Evolutionary conservation across 805 yeast species (phyloP).

Genomic region (Tetrapisispora iriomotensis): DNA sequence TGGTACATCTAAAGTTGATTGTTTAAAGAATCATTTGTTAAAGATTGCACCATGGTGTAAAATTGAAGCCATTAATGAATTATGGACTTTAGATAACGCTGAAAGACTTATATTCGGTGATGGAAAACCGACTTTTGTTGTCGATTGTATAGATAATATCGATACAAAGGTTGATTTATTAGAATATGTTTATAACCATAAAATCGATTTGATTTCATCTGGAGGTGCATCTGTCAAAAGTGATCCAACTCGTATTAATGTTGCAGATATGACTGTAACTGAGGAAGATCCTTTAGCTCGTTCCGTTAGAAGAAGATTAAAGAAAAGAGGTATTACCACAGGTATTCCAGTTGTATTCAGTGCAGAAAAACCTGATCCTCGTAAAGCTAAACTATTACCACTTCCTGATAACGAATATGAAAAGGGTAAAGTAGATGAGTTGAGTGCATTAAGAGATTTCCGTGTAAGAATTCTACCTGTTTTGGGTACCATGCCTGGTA

Average conservation of each 20-base stretch:
- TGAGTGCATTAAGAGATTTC: conserved; percentile 80
- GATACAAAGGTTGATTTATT: conserved; percentile 92
- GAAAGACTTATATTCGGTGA: conserved; percentile 44
- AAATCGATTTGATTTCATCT: conserved; percentile 68
- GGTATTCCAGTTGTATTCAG: conserved; percentile 86
- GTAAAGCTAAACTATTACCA: conserved; percentile 81
- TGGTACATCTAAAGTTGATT: conserved; percentile 81
- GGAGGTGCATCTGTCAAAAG: conserved; percentile 98
- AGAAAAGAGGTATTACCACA: conserved; percentile 61
- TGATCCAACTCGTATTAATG: conserved; percentile 84
- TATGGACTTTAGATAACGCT: conserved; percentile 65
- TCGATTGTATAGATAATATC: conserved; percentile 94
- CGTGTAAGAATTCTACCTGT: conserved; percentile 94
- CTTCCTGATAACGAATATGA: conserved; percentile 69
- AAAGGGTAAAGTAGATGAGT: conserved; percentile 56
- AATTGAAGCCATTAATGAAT: conserved; percentile 64
- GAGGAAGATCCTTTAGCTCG: conserved; percentile 92
- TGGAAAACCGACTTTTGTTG: conserved; percentile 61
- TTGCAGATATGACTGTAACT: conserved; percentile 81
- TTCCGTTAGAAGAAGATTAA: conserved; percentile 73
- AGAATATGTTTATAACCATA: conserved; percentile 53
- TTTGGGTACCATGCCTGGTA: conserved; percentile 92
- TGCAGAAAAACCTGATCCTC: conserved; percentile 93
- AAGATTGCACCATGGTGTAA: conserved; percentile 91
- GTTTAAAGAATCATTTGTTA: conserved; percentile 56